phyloP scores from a whole-genome alignment of 2,329 filamentous ascomycete genomes.

The Exophiala aquamarina region DNA sequence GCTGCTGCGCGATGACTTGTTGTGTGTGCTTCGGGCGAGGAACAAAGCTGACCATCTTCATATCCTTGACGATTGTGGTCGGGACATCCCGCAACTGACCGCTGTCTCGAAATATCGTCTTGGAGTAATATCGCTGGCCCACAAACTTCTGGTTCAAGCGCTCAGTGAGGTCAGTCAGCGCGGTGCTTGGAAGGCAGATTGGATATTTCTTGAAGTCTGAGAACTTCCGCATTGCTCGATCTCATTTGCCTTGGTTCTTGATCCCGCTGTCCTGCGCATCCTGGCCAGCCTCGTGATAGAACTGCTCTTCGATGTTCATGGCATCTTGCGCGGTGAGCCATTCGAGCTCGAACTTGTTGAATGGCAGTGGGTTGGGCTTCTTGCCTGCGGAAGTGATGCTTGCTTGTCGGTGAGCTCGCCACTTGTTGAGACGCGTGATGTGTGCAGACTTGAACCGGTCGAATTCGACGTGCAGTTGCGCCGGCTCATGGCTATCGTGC shows the following conservation, averaged over 20 bases:
- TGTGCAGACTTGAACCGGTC: slow-evolving; percentile 17
- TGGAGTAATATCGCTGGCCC: slow-evolving; percentile 1
- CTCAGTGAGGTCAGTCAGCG: not conserved
- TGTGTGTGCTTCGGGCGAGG: slow-evolving; percentile 13
- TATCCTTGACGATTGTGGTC: slow-evolving; percentile 1
- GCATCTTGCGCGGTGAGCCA: slow-evolving; percentile 12
- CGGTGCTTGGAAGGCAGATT: not conserved
- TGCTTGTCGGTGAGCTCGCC: slow-evolving; percentile 4
- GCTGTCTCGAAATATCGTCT: not conserved
- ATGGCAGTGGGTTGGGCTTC: not conserved
- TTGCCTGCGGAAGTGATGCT: not conserved
- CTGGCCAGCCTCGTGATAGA: not conserved
- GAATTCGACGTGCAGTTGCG: slow-evolving; percentile 7
- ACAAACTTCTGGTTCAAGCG: slow-evolving; percentile 17
- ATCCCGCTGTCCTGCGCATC: not conserved
- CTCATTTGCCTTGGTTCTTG: not conserved
- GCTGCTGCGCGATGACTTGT: slow-evolving; percentile 4
- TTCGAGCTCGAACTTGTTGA: slow-evolving; percentile 31
- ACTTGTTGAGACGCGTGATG: slow-evolving; percentile 13
- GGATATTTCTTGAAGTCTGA: not conserved
- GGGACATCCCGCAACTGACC: too few species aligned
- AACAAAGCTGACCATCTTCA: slow-evolving; percentile 3
- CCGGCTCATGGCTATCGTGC: not conserved
- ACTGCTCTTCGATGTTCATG: slow-evolving; percentile 9
- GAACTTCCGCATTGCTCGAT: not conserved